Base-by-base conservation (phyloP, 2,329 filamentous ascomycete genomes). In the Pyrenophora graminea region DNA sequence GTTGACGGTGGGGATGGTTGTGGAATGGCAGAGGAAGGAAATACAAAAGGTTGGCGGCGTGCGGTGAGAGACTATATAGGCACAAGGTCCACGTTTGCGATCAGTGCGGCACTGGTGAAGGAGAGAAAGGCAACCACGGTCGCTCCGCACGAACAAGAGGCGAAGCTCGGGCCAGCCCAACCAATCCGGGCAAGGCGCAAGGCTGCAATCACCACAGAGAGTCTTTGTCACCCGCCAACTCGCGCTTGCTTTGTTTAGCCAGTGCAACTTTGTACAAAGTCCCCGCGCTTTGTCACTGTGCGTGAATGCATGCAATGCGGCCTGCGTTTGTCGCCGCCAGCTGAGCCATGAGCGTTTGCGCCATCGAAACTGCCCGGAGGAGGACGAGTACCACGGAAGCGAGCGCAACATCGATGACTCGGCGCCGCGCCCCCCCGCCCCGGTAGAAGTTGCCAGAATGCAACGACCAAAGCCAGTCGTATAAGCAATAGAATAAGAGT, bases 151-250 rank as follows among this genome's bases (percentile, higher is more conserved):
- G 27, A 42, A 23, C 48, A 38, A 48, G 49, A 48, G 56, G 56
- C 55, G 59, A 55, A 57, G 63, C 59, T 62, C 48, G 55, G 61
- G 57, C 58, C 45, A 41, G 44, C 40, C 21, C 30, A 30, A 9
- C 39, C 42, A 39, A 59, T 43, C 19, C 5, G 18, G 48, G 57
- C 4, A 45, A 58, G 53, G 61, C 55, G 53, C 58, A 61, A 68
- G 64, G 64, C 64, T 65, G 51, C 63, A 55, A 48, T 48, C 44
- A 31, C 30, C 44, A 51, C 39, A 48, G 36, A 17, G 15, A 25
- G 7, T 19, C 38, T 51, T 47, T 47, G 44, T 43, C 47, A 49
- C 31, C 25, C 32, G 17, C n/a, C 12, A 42, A 34, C 6, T 13
- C 12, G 39, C n/a, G 51, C 51, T 37, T 51, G 19, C 31, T 19